Evolutionary conservation across 2,329 filamentous ascomycete genomes (phyloP).

Genomic region (Cladophialophora immunda): DNA sequence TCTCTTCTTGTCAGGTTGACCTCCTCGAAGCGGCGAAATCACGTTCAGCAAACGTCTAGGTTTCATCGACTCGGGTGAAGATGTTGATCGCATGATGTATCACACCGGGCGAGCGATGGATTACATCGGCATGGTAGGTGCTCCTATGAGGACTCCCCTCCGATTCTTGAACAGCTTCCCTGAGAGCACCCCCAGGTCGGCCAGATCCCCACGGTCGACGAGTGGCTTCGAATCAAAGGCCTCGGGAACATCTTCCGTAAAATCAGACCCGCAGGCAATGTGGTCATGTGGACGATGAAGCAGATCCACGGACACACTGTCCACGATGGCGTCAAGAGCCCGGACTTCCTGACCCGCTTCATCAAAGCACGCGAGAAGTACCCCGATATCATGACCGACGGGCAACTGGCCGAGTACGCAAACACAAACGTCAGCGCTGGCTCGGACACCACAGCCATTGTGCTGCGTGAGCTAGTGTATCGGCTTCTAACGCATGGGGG

Average conservation of each 20-base stretch:
- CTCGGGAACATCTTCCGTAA: conserved; percentile 59
- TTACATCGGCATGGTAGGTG: conserved; percentile 16
- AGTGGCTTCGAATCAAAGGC: conserved; percentile 27
- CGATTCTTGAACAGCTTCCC: too few species aligned
- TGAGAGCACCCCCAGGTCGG: conserved; percentile 14
- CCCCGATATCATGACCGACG: conserved; percentile 14
- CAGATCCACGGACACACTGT: conserved; percentile 56
- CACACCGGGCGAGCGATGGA: conserved; percentile 37
- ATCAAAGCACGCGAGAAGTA: conserved; percentile 17
- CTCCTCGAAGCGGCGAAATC: conserved; percentile 41
- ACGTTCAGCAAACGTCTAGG: conserved; percentile 45
- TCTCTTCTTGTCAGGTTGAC: too few species aligned
- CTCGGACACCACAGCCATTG: conserved; percentile 29
- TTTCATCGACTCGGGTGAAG: conserved; percentile 22
- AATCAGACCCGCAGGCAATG: conserved; percentile 74
- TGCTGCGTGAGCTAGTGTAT: too few species aligned
- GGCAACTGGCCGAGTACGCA: conserved; percentile 6
- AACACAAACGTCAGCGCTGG: conserved; percentile 26
- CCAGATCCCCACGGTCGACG: conserved; percentile 31
- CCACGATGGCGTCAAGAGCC: conserved; percentile 5
- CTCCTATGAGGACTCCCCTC: conserved; percentile 3
- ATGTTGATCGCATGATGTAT: conserved; percentile 27
- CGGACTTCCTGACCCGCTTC: conserved; percentile 15
- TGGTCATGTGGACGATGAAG: conserved; percentile 74
- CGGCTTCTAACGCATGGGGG: too few species aligned